Percentiles rank a stretch among this genome's conserved stretches.
Evolutionary conservation across 495 filamentous ascomycete genomes (phyloP).

Genomic region (Lasiosphaeria ovina): DNA sequence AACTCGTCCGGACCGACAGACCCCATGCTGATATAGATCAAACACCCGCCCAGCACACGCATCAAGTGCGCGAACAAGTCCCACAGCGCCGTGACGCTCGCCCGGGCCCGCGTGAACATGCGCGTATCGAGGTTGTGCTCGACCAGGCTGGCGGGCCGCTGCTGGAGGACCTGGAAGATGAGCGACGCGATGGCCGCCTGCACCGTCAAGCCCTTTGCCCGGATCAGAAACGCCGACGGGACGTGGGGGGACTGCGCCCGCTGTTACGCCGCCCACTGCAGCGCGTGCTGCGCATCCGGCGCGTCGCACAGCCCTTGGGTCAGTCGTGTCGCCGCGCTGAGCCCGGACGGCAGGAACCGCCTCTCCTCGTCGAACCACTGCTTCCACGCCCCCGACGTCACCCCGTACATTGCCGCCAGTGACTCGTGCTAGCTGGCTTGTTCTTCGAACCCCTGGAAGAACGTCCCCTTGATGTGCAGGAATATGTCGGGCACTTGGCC

Average conservation of each 20-base stretch:
- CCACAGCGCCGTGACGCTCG: conserved; percentile 14
- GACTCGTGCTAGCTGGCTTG: conserved; percentile 19
- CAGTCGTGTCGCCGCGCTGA: conserved; percentile 3
- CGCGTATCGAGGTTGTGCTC: conserved; percentile 8
- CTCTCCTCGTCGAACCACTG: conserved; percentile 20
- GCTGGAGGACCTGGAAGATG: conserved; percentile 20
- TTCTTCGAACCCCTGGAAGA: conserved; percentile 13
- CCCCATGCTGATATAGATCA: conserved; percentile 20
- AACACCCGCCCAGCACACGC: conserved; percentile 8
- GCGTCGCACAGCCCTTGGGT: conserved; percentile 21
- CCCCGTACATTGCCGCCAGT: conserved; percentile 19
- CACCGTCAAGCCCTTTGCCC: conserved; percentile 23
- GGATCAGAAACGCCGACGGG: conserved; percentile 14
- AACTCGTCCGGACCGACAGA: conserved; percentile 21
- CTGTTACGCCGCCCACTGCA: conserved; percentile 20
- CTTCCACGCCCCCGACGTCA: conserved; percentile 19
- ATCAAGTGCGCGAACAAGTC: conserved; percentile 10
- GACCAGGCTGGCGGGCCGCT: conserved; percentile 9
- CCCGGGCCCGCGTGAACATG: conserved; percentile 8
- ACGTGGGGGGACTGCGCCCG: conserved; percentile 3
- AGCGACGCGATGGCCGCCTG: conserved; percentile 18
- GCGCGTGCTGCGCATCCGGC: conserved; percentile 21
- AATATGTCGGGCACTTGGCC: conserved; percentile 12
- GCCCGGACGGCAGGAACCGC: conserved; percentile 14
- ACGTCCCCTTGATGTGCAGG: conserved; percentile 16